Evolutionary conservation across 148 eudicot species (phyloP), one percentile per base, ranked within the genome.

Genomic region (Dianthus caryophyllus): DNA sequence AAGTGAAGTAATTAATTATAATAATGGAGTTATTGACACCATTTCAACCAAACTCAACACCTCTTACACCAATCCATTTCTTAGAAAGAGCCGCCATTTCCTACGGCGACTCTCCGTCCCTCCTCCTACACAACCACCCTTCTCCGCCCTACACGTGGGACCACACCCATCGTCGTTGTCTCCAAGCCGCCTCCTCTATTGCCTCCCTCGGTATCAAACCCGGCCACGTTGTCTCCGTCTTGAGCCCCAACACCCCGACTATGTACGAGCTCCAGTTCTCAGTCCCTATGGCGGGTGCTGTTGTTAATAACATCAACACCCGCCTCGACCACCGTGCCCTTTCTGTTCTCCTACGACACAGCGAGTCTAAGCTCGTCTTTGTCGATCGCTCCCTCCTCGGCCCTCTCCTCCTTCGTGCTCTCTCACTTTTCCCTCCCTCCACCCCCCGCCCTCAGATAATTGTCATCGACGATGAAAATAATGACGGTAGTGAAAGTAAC

Each of bases 231-330:
- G 91, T 90, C 1, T 85, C 94, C 53, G 84, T 88, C 24, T n/a
- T 90, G 6, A 84, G 87, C n/a, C 94, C 94, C 0, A 90, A 90
- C 43, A 53, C 80, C 9, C 94, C 94, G 2, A 84, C 94, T 66
- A 81, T 82, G 87, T 85, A 80, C 64, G 94, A 90, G 77, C 91
- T 90, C 49, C 90, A 87, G 12, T 90, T 85, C 66, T 84, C 94
- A 2, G 79, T 85, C 44, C 94, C 94, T 11, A 85, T 87, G 88
- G 59, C 94, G 4, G 94, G 88, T 5, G 83, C 83, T 0, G 39
- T 84, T 9, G 77, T 84, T 6, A 84, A 84, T 64, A 79, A 70
- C 62, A 46, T 84, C 41, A 84, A 84, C 57, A 84, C 79, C 50
- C 85, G 88, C 12, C 85, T 84, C 1, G 83, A 84, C 59, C 66